Evolutionary conservation across 2,329 filamentous ascomycete species (phyloP), one percentile per base, ranked within the genome.

Genomic region (Microcyclospora pomicola): DNA sequence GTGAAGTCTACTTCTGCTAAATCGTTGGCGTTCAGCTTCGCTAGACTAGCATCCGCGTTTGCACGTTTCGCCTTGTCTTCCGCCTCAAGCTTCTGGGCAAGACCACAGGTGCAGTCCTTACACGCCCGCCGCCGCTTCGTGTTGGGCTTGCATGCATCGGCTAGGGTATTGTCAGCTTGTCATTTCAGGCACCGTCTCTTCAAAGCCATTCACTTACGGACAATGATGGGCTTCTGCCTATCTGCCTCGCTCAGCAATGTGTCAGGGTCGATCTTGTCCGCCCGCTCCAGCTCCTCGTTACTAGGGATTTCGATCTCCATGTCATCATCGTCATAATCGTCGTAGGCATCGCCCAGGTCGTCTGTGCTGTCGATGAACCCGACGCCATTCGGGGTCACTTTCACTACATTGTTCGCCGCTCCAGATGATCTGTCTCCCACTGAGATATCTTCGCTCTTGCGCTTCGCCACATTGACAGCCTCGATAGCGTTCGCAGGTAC

Each of bases 41-140:
- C 74, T 16, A 52, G 46, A 34, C 51, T 54, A 34, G 66, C 64
- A 53, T 85, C 80, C 27, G 82, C 81, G 15, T 70, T 65, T 6
- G 66, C 64, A 40, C 84, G 72, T 53, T 75, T 77, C 6, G 70
- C 71, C 32, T 68, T 69, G 60, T 96, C 91, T 66, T 96, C 85
- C n/a, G 79, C 80, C 51, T 85, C 82, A 36, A 96, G 64, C 43
- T 80, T 77, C 59, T 91, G 76, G 15, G 87, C 85, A 16, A 98
- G 75, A 36, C 91, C 91, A 57, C 91, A 98, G 7, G 83, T 88
- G 68, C 91, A 98, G 67, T 98, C 91, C 65, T 98, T 96, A 71
- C 91, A 98, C 41, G 91, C 86, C 44, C 87, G 79, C 39, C 88
- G 80, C 50, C 88, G 79, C 67, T 93, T 93, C 41, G 83, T 85